Conservation (phyloP, 192 early-diverging fungal species). For the Umbelopsis isabellina region DNA sequence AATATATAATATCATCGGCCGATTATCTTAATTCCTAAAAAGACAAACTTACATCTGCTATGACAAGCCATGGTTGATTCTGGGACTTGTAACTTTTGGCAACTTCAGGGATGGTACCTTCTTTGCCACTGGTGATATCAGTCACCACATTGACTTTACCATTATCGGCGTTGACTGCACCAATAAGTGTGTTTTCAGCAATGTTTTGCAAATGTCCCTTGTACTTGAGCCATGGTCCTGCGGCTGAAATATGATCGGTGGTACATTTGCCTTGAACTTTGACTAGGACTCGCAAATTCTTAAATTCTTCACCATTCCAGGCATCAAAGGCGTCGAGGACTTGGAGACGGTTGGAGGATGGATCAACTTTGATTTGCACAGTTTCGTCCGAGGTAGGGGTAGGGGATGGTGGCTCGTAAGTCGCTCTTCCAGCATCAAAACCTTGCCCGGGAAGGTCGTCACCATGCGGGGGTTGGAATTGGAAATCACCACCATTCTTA, state of each 20-base stretch:
- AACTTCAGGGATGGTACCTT: constrained; percentile 89
- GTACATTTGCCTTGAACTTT: constrained; percentile 99
- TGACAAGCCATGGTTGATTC: constrained; percentile 76
- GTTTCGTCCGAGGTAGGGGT: constrained; percentile 48
- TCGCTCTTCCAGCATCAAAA: constrained; percentile 73
- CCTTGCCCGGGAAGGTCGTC: constrained; percentile 84
- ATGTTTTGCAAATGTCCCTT: constrained; percentile 98
- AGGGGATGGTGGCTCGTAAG: constrained; percentile 60
- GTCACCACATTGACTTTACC: constrained; percentile 82
- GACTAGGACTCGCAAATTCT: constrained; percentile 78
- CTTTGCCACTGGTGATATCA: constrained; percentile 58
- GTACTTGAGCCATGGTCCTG: constrained; percentile 98
- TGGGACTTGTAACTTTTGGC: constrained; percentile 71
- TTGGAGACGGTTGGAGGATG: constrained; percentile 80
- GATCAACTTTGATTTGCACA: constrained; percentile 60
- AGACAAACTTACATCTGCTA: constrained; percentile 72
- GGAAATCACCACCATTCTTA: constrained; percentile 75
- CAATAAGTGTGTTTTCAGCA: constrained; percentile 96
- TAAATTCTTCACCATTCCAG: constrained; percentile 83
- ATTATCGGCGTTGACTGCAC: constrained; percentile 92
- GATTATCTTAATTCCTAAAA: neutral
- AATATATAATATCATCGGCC: neutral
- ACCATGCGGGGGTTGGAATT: constrained; percentile 77
- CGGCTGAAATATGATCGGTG: constrained; percentile 98
- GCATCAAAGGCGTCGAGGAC: constrained; percentile 84